Conservation (phyloP, 192 early-diverging fungal genomes). For the Obelidium mucronatum region DNA sequence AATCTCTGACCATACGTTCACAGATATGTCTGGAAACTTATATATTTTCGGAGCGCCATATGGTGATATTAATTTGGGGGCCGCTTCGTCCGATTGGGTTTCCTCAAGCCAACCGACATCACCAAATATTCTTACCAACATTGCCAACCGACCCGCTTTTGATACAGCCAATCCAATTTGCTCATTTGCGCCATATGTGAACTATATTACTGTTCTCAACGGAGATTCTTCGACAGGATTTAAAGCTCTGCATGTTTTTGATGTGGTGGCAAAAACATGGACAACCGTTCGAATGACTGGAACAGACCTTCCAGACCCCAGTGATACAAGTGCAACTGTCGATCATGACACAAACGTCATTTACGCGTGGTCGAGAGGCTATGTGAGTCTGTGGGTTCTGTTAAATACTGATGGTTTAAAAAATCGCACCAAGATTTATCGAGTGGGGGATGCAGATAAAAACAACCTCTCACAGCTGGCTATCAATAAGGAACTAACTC, state of each 20-base stretch:
- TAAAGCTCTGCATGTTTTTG: conserved; percentile 27
- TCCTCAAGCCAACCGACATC: background rate
- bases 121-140: background rate
- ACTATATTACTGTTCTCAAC: conserved; percentile 23
- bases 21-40: conserved; percentile 5
- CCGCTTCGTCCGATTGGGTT: background rate
- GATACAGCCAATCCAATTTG: conserved; percentile 27
- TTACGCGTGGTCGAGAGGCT: conserved; percentile 26
- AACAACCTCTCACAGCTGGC: conserved; percentile 6
- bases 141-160: conserved; percentile 20
- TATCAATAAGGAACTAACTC: background rate
- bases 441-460: background rate
- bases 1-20: background rate
- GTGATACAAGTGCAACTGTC: background rate
- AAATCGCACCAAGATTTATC: background rate
- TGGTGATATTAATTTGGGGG: conserved; percentile 12
- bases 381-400: conserved; percentile 5
- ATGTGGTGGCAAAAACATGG: background rate
- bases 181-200: conserved; percentile 14
- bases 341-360: conserved; percentile 34
- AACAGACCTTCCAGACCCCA: background rate
- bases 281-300: conserved; percentile 1
- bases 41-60: conserved; percentile 25
- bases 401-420: background rate
- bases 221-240: conserved; percentile 4